Base-by-base conservation (phyloP, 2,329 filamentous ascomycete genomes). In the Elsinoe australis region DNA sequence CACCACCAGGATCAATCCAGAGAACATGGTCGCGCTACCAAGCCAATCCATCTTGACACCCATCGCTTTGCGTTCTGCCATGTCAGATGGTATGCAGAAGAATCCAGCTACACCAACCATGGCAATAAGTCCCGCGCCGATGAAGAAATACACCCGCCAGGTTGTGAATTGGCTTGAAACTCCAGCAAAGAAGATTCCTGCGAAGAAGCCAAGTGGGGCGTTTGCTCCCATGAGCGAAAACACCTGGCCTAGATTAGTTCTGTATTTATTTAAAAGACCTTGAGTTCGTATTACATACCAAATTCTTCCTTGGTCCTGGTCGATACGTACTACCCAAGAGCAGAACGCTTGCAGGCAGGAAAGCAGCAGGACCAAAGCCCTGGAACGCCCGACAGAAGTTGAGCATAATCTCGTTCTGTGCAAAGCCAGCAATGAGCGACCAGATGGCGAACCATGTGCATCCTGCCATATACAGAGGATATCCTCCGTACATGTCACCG, bases 1-100 rank as follows among this genome's bases (percentile, higher is more conserved):
- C 8, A 59, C 55, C 1, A 64, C 51, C 6, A 65, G 47, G 9
- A 65, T 60, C 36, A 66, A 50, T 7, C 63, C 63, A 18, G 55
- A 54, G 7, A 60, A 64, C 31, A 64, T 63, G 10, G 64, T 48
- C 34, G 60, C 53, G 6, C 59, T 54, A 9, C 63, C 63, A 17
- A 55, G 44, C 61, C 62, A 65, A 49, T 66, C 63, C 63, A 65
- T 65, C 51, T 62, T 58, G 42, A 64, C 52, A 9, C 56, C 55
- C 19, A 63, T 47, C 33, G 57, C 48, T 35, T 57, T 52, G 10
- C 62, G 51, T 49, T 63, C 60, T 4, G 57, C 59, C 21, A 55
- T 47, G 34, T 64, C 61, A 14, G 57, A 53, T 8, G 63, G 63
- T 2, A 64, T 58, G 3, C 56, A 60, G 6, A 66, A 38, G 44